These are phyloP conservation scores for Aureococcus anophagefferens DNA, from an alignment of 108 stramenopile species.

Conservation along the genomic window DNA sequence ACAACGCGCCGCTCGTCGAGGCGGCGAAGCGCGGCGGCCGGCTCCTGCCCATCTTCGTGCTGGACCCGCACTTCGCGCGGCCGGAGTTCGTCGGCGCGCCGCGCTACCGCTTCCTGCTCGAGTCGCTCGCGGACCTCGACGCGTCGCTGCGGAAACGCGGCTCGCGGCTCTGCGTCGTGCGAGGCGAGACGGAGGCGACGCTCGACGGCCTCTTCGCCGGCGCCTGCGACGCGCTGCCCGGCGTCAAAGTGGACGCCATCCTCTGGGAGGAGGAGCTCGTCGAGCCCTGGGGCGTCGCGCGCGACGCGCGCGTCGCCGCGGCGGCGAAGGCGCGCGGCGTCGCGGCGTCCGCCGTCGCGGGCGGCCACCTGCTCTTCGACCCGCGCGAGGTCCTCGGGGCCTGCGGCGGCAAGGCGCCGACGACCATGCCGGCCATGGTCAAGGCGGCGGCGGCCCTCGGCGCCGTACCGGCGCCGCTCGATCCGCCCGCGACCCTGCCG, in stretches of 20 bases:
- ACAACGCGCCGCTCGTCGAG: conserved; percentile 74
- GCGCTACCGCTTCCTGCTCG: conserved; percentile 71
- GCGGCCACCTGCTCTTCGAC: too few relatives aligned
- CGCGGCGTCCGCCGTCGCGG: too few relatives aligned
- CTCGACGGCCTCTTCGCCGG: too few relatives aligned
- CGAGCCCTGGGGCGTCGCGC: too few relatives aligned
- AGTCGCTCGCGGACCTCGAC: conserved; percentile 69
- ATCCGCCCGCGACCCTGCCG: conserved; percentile 5
- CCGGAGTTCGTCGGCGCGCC: conserved; percentile 34
- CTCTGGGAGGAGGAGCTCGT: conserved; percentile 43
- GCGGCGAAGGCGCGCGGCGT: too few relatives aligned
- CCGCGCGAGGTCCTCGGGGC: too few relatives aligned
- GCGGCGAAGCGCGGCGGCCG: conserved; percentile 15
- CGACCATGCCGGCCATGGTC: too few relatives aligned
- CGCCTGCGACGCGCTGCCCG: too few relatives aligned
- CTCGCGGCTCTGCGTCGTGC: conserved; percentile 59
- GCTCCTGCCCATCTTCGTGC: conserved; percentile 60
- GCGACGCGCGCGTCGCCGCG: too few relatives aligned
- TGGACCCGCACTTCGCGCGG: conserved; percentile 58
- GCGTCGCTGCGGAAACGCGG: conserved; percentile 35
- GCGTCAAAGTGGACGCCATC: conserved; percentile 49
- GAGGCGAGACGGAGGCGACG: conserved; percentile 58
- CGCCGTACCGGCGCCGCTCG: too few relatives aligned
- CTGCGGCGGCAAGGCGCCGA: too few relatives aligned
- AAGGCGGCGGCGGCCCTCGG: too few relatives aligned